Evolutionary conservation across 495 filamentous ascomycete species (phyloP).

Genomic region (Collariella sp.): DNA sequence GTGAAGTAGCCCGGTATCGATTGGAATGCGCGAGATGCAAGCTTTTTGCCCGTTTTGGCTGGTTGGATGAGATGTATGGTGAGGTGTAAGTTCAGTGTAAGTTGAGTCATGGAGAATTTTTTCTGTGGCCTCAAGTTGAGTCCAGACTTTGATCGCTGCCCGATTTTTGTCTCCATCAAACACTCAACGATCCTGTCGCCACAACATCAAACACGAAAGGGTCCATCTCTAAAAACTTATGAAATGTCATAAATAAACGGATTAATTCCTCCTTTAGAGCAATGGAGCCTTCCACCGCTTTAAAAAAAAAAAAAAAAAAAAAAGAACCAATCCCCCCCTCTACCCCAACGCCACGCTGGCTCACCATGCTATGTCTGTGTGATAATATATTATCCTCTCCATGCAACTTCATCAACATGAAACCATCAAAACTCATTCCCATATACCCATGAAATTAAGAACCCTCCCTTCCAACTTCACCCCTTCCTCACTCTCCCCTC

Average conservation of each 20-base stretch:
- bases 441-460: too few relatives aligned
- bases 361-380: neutral
- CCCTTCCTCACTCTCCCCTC: neutral
- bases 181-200: neutral
- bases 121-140: neutral
- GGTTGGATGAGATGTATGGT: neutral
- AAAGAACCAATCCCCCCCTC: neutral
- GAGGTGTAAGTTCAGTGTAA: neutral
- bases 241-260: neutral
- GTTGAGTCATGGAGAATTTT: conserved; percentile 20
- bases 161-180: neutral
- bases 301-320: too few relatives aligned
- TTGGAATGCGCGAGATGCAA: neutral
- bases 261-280: neutral
- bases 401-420: too few relatives aligned
- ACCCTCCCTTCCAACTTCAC: neutral
- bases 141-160: neutral
- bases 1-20: too few relatives aligned
- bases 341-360: neutral
- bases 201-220: too few relatives aligned
- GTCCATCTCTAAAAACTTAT: neutral
- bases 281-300: neutral
- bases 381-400: neutral
- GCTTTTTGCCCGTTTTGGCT: neutral
- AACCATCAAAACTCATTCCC: too few relatives aligned